Conservation (phyloP, 1,284 basidiomycete genomes). For the Paramarasmius palmivorus region DNA sequence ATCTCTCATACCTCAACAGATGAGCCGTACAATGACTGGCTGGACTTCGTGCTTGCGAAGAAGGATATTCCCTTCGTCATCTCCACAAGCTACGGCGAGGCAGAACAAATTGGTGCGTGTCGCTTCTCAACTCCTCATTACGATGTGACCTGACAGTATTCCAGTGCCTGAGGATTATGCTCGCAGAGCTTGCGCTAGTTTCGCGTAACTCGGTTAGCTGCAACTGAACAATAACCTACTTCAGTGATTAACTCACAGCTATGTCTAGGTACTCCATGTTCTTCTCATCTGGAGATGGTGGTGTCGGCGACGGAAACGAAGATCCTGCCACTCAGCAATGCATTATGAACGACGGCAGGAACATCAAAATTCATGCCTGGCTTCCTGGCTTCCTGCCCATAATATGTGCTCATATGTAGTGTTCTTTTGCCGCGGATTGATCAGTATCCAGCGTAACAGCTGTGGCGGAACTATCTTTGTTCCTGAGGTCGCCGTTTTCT, state of each 20-base stretch:
- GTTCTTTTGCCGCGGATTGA: neutral
- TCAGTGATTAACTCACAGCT: no score
- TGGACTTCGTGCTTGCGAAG: slow-evolving; percentile 51
- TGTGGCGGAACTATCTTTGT: slow-evolving; percentile 51
- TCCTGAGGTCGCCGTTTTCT: slow-evolving; percentile 52
- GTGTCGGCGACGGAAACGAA: slow-evolving; percentile 62
- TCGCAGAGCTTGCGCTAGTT: slow-evolving; percentile 57
- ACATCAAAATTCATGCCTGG: slow-evolving; percentile 56
- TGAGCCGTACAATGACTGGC: slow-evolving; percentile 70
- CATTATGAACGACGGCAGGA: slow-evolving; percentile 58
- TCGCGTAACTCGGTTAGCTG: slow-evolving; percentile 62
- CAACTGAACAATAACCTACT: no score
- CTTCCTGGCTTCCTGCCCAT: slow-evolving; percentile 55
- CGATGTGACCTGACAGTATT: neutral
- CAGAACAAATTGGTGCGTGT: slow-evolving; percentile 62
- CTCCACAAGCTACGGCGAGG: slow-evolving; percentile 68
- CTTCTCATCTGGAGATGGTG: slow-evolving; percentile 67
- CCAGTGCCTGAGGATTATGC: slow-evolving; percentile 65
- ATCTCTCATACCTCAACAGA: slow-evolving; percentile 56
- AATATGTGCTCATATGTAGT: slow-evolving; percentile 18
- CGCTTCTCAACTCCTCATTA: slow-evolving; percentile 1
- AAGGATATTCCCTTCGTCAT: slow-evolving; percentile 52
- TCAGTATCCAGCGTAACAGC: slow-evolving; percentile 36
- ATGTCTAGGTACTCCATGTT: no score
- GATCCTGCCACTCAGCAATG: slow-evolving; percentile 54